Conservation (phyloP, 208 protist species). For the Crithidia brevicula region DNA sequence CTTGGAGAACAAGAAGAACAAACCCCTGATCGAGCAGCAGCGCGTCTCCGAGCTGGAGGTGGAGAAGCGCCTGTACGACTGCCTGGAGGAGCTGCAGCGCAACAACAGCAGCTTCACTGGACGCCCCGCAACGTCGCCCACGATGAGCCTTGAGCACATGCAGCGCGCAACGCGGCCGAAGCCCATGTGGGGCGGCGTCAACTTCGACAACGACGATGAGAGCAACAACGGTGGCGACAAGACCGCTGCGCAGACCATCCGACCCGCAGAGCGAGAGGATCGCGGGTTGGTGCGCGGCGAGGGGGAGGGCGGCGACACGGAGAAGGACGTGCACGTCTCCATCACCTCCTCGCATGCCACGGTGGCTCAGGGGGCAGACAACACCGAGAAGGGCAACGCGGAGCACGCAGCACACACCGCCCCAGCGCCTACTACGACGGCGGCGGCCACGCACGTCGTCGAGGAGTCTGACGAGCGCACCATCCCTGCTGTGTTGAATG, state of each 20-base stretch:
- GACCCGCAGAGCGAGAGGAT: background rate
- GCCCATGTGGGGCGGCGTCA: constrained; percentile 30
- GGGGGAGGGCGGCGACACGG: background rate
- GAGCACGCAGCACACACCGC: background rate
- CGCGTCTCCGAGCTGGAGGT: constrained; percentile 59
- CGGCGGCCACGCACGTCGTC: background rate
- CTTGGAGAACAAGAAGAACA: constrained; percentile 48
- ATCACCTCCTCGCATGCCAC: background rate
- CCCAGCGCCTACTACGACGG: too few species aligned
- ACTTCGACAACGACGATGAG: constrained; percentile 54
- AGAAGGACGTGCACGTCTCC: background rate
- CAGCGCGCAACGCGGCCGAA: constrained; percentile 29
- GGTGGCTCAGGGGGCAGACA: background rate
- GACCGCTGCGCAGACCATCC: background rate
- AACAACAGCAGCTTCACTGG: constrained; percentile 45
- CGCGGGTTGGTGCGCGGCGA: constrained; percentile 9
- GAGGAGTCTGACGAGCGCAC: constrained; percentile 14
- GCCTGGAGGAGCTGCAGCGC: constrained; percentile 53
- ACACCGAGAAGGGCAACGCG: background rate
- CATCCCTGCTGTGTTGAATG: constrained; percentile 11
- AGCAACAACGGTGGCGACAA: constrained; percentile 19
- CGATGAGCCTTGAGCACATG: constrained; percentile 15
- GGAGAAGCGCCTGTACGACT: constrained; percentile 57
- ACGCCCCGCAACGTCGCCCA: constrained; percentile 11
- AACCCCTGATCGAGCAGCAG: constrained; percentile 48